Evolutionary conservation across 805 yeast species (phyloP).

Genomic region (Candida sanyiensis): DNA sequence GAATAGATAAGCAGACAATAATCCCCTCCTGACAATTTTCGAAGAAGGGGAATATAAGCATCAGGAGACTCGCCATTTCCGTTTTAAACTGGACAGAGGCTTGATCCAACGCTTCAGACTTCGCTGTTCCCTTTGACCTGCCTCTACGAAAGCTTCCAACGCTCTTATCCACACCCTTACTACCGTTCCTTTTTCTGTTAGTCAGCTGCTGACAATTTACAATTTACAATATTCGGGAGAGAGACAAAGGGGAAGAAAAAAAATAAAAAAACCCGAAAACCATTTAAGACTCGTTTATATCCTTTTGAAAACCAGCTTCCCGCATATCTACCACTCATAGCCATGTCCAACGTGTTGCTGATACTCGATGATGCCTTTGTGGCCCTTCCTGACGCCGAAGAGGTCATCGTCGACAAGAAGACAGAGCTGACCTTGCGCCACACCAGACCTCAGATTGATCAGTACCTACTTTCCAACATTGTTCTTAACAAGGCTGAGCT

Average conservation of each 20-base stretch:
- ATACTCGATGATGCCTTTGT: slow-evolving; percentile 24
- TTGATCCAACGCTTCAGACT: too few relatives aligned
- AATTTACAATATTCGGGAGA: background rate
- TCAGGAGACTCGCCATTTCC: too few relatives aligned
- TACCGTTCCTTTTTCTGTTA: slow-evolving; percentile 1
- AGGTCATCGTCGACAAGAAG: slow-evolving; percentile 16
- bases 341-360: slow-evolving; percentile 22
- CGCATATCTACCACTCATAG: background rate
- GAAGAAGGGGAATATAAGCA: background rate
- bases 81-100: too few relatives aligned
- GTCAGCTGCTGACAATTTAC: slow-evolving; percentile 1
- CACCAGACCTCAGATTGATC: slow-evolving; percentile 17
- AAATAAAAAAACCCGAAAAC: background rate
- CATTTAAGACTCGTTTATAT: background rate
- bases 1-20: slow-evolving; percentile 2
- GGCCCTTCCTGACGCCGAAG: slow-evolving; percentile 21
- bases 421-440: slow-evolving; percentile 12
- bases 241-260: background rate
- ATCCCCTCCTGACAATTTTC: background rate
- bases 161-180: too few relatives aligned
- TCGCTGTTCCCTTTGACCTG: too few relatives aligned
- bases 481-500: slow-evolving; percentile 20
- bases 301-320: background rate
- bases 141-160: too few relatives aligned
- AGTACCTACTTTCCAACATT: slow-evolving; percentile 24